Evolutionary conservation across 371 early-diverging fungal species (phyloP).

Genomic region (Mortierella sp.): DNA sequence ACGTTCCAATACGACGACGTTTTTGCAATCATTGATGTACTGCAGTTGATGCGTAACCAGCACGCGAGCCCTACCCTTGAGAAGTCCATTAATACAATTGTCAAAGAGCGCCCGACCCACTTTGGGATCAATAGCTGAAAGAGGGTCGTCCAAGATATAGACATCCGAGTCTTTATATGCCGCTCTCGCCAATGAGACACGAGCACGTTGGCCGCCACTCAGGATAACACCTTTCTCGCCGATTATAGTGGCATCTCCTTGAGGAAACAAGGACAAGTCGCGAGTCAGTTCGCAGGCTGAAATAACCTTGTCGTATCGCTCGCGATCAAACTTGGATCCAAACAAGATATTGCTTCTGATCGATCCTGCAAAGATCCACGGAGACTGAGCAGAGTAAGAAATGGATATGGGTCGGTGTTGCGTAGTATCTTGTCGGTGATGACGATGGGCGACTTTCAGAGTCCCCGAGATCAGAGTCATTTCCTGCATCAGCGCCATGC

Average conservation of each 20-base stretch:
- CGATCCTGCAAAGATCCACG: conserved; percentile 83
- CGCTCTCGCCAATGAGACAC: conserved; percentile 60
- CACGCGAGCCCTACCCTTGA: conserved; percentile 52
- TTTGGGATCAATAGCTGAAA: conserved; percentile 83
- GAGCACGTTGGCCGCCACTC: conserved; percentile 89
- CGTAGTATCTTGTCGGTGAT: conserved; percentile 60
- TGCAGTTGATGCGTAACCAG: conserved; percentile 60
- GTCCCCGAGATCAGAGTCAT: conserved; percentile 14
- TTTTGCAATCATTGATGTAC: conserved; percentile 63
- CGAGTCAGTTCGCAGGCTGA: conserved; percentile 67
- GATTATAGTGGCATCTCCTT: conserved; percentile 88
- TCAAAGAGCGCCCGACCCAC: conserved; percentile 62
- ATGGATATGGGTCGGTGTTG: conserved; percentile 4
- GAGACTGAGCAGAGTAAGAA: conserved; percentile 74
- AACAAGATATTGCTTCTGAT: conserved; percentile 86
- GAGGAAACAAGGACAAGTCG: conserved; percentile 56
- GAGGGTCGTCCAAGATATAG: conserved; percentile 78
- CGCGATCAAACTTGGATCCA: conserved; percentile 71
- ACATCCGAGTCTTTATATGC: conserved; percentile 64
- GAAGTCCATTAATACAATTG: conserved; percentile 50
- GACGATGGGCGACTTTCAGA: conserved; percentile 40
- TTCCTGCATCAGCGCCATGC: conserved; percentile 14
- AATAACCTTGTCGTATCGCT: conserved; percentile 73
- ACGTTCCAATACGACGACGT: conserved; percentile 27
- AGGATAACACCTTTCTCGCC: conserved; percentile 92